A percentile compares a stretch with the other conserved stretches of the same genome.
phyloP scores from a whole-genome alignment of 306 rosid species.

The Quercus gilva region DNA sequence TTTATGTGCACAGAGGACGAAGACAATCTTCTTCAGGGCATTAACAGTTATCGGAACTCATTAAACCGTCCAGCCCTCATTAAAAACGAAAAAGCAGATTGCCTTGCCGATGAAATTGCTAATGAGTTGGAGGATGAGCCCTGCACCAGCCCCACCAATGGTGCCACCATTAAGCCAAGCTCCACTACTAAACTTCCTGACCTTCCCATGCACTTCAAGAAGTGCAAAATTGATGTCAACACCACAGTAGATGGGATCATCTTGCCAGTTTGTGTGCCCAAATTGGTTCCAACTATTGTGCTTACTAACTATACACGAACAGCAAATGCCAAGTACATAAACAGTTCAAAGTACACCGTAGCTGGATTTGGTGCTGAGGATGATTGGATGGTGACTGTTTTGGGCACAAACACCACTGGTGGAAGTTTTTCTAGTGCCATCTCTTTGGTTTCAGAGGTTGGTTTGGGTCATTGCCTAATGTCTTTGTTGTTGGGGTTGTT shows the following conservation, averaged over 20 bases:
- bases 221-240: constrained; percentile 52
- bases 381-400: constrained; percentile 68
- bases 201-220: constrained; percentile 19
- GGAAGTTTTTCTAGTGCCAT: constrained; percentile 55
- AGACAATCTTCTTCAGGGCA: constrained; percentile 56
- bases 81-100: constrained; percentile 39
- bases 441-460: constrained; percentile 12
- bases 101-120: constrained; percentile 60
- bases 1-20: constrained; percentile 33
- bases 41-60: constrained; percentile 51
- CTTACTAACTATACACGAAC: constrained; percentile 39
- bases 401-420: constrained; percentile 35
- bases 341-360: constrained; percentile 49
- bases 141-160: constrained; percentile 35
- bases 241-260: constrained; percentile 45
- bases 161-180: constrained; percentile 23
- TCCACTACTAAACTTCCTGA: constrained; percentile 24
- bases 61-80: constrained; percentile 34
- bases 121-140: constrained; percentile 34
- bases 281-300: constrained; percentile 19
- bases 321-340: constrained; percentile 38
- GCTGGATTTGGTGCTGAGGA: constrained; percentile 66
- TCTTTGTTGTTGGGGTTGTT: constrained; percentile 17
- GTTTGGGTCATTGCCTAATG: constrained; percentile 5
- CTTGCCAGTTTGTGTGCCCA: constrained; percentile 56